Evolutionary conservation across 1,284 basidiomycete genomes (phyloP).

Genomic region (Cystobasidium slooffiae): DNA sequence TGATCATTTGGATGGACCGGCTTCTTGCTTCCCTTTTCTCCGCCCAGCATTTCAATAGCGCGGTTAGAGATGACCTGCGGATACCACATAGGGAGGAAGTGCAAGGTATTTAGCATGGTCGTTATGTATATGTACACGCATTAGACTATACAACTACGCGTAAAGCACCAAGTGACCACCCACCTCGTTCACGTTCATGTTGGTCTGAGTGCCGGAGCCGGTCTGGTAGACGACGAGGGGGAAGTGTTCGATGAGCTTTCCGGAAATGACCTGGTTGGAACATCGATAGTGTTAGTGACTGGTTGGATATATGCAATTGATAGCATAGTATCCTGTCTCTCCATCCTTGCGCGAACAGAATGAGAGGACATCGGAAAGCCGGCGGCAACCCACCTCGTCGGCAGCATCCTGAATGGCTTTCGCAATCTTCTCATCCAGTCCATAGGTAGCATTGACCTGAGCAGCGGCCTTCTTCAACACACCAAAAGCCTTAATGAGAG

Average conservation of each 20-base stretch:
- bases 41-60: slow-evolving; percentile 95
- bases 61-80: slow-evolving; percentile 92
- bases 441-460: slow-evolving; percentile 86
- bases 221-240: slow-evolving; percentile 99
- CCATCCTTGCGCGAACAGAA: background rate
- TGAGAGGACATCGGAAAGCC: background rate
- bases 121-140: background rate
- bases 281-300: background rate
- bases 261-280: slow-evolving; percentile 80
- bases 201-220: slow-evolving; percentile 97
- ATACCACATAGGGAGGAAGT: background rate
- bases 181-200: slow-evolving; percentile 99
- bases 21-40: slow-evolving; percentile 91
- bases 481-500: slow-evolving; percentile 96
- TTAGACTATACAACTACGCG: background rate
- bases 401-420: slow-evolving; percentile 90
- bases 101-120: background rate
- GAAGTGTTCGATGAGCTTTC: slow-evolving; percentile 93
- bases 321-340: too few relatives aligned
- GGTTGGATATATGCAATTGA: too few relatives aligned
- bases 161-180: background rate
- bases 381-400: slow-evolving; percentile 66
- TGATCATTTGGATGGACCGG: slow-evolving; percentile 99
- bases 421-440: slow-evolving; percentile 85
- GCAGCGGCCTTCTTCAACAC: slow-evolving; percentile 97